Percentiles rank a stretch among this genome's conserved stretches.
Evolutionary conservation across 1,284 basidiomycete genomes (phyloP).

Genomic region (Mycena citricolor): DNA sequence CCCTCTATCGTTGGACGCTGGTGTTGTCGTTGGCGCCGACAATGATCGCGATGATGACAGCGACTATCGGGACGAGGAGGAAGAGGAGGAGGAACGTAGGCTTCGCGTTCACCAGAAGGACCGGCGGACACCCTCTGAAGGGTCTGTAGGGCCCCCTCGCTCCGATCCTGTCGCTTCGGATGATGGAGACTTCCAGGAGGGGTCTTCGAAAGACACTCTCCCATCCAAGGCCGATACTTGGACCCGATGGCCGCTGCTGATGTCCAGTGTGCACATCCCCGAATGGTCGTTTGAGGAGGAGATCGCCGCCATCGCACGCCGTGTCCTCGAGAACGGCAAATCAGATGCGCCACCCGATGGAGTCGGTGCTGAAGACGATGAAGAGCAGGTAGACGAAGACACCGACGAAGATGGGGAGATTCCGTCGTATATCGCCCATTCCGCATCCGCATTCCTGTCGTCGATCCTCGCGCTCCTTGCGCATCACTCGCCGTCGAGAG

Average conservation of each 20-base stretch:
- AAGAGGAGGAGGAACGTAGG: too few relatives aligned
- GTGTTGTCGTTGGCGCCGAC: neutral
- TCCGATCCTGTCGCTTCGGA: too few relatives aligned
- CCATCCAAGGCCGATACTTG: slow-evolving; percentile 50
- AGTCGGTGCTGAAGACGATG: slow-evolving; percentile 32
- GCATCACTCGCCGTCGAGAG: slow-evolving; percentile 44
- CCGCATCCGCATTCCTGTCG: slow-evolving; percentile 42
- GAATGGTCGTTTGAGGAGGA: slow-evolving; percentile 65
- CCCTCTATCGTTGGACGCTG: too few relatives aligned
- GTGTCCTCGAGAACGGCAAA: too few relatives aligned
- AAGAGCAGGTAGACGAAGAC: slow-evolving; percentile 31
- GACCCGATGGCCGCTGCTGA: slow-evolving; percentile 67
- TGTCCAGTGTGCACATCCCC: slow-evolving; percentile 54
- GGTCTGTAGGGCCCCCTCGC: too few relatives aligned
- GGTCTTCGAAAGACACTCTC: too few relatives aligned
- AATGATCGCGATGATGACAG: neutral
- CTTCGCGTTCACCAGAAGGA: too few relatives aligned
- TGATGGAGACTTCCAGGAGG: too few relatives aligned
- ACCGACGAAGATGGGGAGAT: slow-evolving; percentile 40
- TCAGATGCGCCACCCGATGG: slow-evolving; percentile 38
- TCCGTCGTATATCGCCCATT: slow-evolving; percentile 31
- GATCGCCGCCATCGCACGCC: slow-evolving; percentile 42
- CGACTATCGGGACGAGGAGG: neutral
- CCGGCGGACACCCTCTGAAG: too few relatives aligned
- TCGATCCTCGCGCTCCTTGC: slow-evolving; percentile 45